Percentiles rank a stretch among this genome's conserved stretches.
These are phyloP conservation scores for Mycena pura DNA, from an alignment of 768 basidiomycete species.

Conservation along the genomic window DNA sequence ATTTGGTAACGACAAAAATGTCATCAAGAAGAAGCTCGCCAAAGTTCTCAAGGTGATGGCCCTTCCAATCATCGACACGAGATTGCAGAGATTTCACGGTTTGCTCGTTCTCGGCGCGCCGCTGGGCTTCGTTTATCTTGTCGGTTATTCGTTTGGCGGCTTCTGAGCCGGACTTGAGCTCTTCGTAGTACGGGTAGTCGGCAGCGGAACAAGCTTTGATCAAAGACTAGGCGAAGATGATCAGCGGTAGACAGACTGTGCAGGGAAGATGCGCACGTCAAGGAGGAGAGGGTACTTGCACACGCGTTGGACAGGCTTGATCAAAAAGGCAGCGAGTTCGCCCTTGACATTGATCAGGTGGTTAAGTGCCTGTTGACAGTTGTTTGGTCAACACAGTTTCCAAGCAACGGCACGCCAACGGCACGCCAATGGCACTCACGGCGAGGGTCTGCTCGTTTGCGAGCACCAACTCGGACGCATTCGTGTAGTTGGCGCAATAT, in stretches of 20 bases:
- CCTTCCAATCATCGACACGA: conserved; percentile 99
- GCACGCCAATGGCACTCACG: conserved; percentile 66
- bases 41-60: conserved; percentile 93
- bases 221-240: conserved; percentile 58
- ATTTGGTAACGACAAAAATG: conserved; percentile 94
- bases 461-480: conserved; percentile 84
- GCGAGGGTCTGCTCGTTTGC: conserved; percentile 85
- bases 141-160: conserved; percentile 94
- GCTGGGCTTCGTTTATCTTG: conserved; percentile 94
- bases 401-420: conserved; percentile 36
- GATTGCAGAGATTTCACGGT: conserved; percentile 86
- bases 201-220: conserved; percentile 71
- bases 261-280: conserved; percentile 62
- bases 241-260: conserved; percentile 12
- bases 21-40: conserved; percentile 95
- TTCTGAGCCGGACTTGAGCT: conserved; percentile 82
- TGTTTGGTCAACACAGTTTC: conserved; percentile 47
- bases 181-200: conserved; percentile 76
- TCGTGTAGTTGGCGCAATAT: conserved; percentile 94
- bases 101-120: conserved; percentile 88
- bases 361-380: conserved; percentile 69
- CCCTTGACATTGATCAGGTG: conserved; percentile 88
- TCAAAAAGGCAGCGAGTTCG: conserved; percentile 94
- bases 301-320: conserved; percentile 97
- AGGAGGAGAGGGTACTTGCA: conserved; percentile 98